phyloP scores from a whole-genome alignment of 2,329 filamentous ascomycete species.

The Exophiala aquamarina region DNA sequence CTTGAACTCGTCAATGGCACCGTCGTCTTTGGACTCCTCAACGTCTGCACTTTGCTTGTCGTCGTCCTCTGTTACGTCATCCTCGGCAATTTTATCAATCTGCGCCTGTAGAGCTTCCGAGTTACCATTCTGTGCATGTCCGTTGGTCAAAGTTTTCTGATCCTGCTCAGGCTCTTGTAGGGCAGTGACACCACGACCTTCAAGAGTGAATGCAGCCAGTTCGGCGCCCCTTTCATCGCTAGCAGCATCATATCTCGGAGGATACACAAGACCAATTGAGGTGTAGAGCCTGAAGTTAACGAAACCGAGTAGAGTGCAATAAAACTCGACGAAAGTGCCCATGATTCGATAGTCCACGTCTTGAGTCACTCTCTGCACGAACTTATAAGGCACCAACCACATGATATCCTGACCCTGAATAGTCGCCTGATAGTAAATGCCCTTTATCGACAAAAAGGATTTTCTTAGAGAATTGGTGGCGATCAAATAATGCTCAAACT shows the following conservation, averaged over 20 bases:
- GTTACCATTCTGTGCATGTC: constrained; percentile 54
- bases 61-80: constrained; percentile 39
- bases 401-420: constrained; percentile 96
- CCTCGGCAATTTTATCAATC: constrained; percentile 57
- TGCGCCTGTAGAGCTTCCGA: constrained; percentile 67
- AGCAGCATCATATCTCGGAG: constrained; percentile 83
- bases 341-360: constrained; percentile 99
- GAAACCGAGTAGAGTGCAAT: constrained; percentile 92
- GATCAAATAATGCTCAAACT: constrained; percentile 98
- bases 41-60: constrained; percentile 46
- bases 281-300: constrained; percentile 96
- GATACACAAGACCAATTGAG: constrained; percentile 86
- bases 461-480: constrained; percentile 87
- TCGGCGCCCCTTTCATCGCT: constrained; percentile 90
- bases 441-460: constrained; percentile 97
- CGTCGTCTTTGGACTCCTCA: constrained; percentile 37
- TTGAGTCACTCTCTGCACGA: constrained; percentile 89
- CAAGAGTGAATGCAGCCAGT: constrained; percentile 84
- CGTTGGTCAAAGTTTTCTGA: constrained; percentile 53
- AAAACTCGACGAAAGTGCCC: constrained; percentile 98
- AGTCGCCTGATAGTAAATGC: constrained; percentile 97
- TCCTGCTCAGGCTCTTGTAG: constrained; percentile 53
- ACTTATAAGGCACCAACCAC: constrained; percentile 97
- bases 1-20: constrained; percentile 86
- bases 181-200: constrained; percentile 64